Base-by-base conservation (phyloP, 2,329 filamentous ascomycete genomes). In the Monosporascus cannonballus region DNA sequence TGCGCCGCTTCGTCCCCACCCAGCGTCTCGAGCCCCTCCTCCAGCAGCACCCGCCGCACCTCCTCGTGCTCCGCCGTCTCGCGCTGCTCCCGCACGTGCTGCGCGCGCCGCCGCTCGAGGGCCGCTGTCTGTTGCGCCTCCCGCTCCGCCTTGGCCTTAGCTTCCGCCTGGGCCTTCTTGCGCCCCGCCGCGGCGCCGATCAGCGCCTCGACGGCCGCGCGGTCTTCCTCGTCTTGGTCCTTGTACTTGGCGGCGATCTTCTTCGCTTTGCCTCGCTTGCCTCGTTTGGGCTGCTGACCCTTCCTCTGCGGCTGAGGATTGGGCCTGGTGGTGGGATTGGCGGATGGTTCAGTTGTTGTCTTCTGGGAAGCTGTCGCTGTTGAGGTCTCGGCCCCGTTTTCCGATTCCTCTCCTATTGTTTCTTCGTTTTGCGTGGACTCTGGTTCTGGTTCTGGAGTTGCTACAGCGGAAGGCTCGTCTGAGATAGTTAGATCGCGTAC, bases 191-290 rank as follows among this genome's bases (percentile, higher is more conserved):
- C 75, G 2, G 89, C 86, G 39, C 94, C 94, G n/a, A 96, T 84
- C n/a, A 97, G 79, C 24, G 85, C 80, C 70, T 96, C 87, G 34
- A 91, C 90, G 0, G 92, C 81, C 6, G 81, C 82, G 14, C 91
- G 89, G 64, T 99, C 94, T 70, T 96, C 93, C 51, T 96, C 91
- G 62, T 97, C 93, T 76, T 97, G 94, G 61, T 95, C 77, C 46
- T 88, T 93, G 72, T 99, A 99, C 68, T 96, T 96, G 54, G 83
- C 76, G 3, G 90, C 90, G 2, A 90, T 85, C 69, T 94, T 96
- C 75, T 95, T 96, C 44, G 86, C 85, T 67, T 96, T 96, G 54
- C 80, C 80, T 53, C 83, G 84, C 68, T 95, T 90, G 30, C 91
- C 90, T 53, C 92, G 85, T 66, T 84, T 87, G 34, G 69, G 63